A percentile compares a stretch with the other conserved stretches of the same genome.
phyloP scores from a whole-genome alignment of 2,329 filamentous ascomycete genomes.

The Alternaria triticina region DNA sequence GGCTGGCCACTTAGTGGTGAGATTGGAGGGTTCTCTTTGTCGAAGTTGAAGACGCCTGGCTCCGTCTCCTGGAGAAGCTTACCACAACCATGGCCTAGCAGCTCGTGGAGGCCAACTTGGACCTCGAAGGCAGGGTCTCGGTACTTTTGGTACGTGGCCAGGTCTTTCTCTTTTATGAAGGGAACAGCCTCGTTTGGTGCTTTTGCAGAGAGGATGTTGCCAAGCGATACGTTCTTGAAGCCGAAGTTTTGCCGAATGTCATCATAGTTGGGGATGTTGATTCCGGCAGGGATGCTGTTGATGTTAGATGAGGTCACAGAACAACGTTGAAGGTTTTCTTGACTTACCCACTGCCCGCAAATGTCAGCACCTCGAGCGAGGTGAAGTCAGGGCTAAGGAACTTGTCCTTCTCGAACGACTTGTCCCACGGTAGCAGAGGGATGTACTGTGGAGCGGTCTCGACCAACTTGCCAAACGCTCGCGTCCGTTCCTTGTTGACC shows the following conservation, averaged over 20 bases:
- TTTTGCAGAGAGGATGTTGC: constrained; percentile 91
- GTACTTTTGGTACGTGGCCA: constrained; percentile 79
- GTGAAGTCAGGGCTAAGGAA: constrained; percentile 97
- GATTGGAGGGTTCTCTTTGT: constrained; percentile 78
- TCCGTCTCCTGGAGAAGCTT: constrained; percentile 91
- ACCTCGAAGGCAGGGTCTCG: constrained; percentile 91
- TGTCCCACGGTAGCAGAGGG: constrained; percentile 84
- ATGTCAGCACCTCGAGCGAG: constrained; percentile 87
- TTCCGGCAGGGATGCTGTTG: constrained; percentile 62
- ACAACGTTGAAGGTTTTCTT: background rate
- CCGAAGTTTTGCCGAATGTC: constrained; percentile 78
- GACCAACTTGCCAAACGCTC: constrained; percentile 85
- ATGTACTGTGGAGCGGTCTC: constrained; percentile 82
- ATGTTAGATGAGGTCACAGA: background rate
- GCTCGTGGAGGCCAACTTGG: constrained; percentile 92
- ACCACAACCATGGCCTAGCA: constrained; percentile 87
- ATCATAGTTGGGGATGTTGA: constrained; percentile 65
- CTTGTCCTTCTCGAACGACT: constrained; percentile 93
- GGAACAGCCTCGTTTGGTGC: constrained; percentile 91
- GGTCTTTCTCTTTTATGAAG: constrained; percentile 81
- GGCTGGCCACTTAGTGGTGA: constrained; percentile 81
- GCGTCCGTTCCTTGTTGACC: constrained; percentile 89
- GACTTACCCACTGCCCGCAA: constrained; percentile 64
- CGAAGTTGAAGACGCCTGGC: constrained; percentile 85
- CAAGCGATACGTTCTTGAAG: constrained; percentile 93